Evolutionary conservation across 2,329 filamentous ascomycete genomes (phyloP).

Genomic region (Aspergillus felis): DNA sequence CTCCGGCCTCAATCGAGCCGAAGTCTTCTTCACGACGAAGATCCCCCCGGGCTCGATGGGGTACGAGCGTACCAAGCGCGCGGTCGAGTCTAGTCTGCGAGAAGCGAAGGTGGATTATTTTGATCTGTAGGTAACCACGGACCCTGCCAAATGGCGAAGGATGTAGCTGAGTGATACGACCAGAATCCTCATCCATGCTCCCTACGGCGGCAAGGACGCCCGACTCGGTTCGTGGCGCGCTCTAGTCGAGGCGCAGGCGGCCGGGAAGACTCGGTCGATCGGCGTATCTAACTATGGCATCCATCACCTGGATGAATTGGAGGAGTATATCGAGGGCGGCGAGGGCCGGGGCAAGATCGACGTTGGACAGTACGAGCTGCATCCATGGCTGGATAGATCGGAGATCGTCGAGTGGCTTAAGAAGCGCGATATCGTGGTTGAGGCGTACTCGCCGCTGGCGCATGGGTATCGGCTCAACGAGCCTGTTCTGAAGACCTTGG

Average conservation of each 20-base stretch:
- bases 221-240: slow-evolving; percentile 72
- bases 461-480: slow-evolving; percentile 67
- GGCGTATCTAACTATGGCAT: slow-evolving; percentile 78
- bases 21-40: slow-evolving; percentile 79
- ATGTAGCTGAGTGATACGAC: neutral
- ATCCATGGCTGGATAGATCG: slow-evolving; percentile 73
- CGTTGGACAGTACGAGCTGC: slow-evolving; percentile 78
- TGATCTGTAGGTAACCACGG: slow-evolving; percentile 53
- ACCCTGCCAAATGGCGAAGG: neutral
- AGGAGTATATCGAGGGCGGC: slow-evolving; percentile 51
- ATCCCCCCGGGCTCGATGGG: slow-evolving; percentile 60
- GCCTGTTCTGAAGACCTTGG: slow-evolving; percentile 57
- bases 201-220: slow-evolving; percentile 67
- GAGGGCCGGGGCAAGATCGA: slow-evolving; percentile 58
- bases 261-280: slow-evolving; percentile 65
- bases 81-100: slow-evolving; percentile 60
- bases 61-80: slow-evolving; percentile 64
- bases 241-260: slow-evolving; percentile 69
- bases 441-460: slow-evolving; percentile 77
- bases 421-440: slow-evolving; percentile 63
- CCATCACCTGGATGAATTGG: slow-evolving; percentile 67
- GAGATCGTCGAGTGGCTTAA: slow-evolving; percentile 65
- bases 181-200: slow-evolving; percentile 67
- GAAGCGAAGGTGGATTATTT: slow-evolving; percentile 68
- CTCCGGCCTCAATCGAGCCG: slow-evolving; percentile 56